Base-by-base conservation (phyloP, 352 stramenopile species). In the Globisporangium nodosum region DNA sequence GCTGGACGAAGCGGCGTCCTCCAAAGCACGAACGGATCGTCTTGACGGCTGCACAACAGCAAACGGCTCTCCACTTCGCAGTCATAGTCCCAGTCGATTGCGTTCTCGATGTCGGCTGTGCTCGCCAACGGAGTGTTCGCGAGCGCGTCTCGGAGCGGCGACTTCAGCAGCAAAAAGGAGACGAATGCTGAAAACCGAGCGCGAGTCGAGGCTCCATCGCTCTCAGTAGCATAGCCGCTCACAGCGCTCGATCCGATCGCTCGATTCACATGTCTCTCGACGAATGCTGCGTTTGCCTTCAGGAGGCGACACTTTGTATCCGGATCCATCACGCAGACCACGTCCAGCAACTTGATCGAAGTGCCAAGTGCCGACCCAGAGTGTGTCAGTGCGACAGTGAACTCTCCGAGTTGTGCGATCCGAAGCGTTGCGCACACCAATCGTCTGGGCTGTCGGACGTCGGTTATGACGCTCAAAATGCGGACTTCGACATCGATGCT, bases 21-120 rank as follows among this genome's bases (percentile, higher is more conserved):
- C 60, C 60, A 65, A 11, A 65, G 39, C 15, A 57, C 60, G 27
- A 65, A 61, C 27, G 47, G 60, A 13, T 61, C 54, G 0, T 2
- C 5, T 3, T 4, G 20, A 5, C 18, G 18, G 3, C 27, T 30
- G 12, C 48, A 57, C 4, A 65, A 31, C 4, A 39, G 1, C 18
- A 42, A 3, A 9, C 39, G 37, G 11, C 20, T 61, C 39, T n/a
- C 47, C 5, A n/a, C 8, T 21, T 65, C 53, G 20, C 53, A 43
- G 49, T 61, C 60, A 7, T 57, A 2, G 16, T 61, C 60, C 47
- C 51, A 65, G 13, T 20, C 33, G 12, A 7, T 1, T 15, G 53
- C 39, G 21, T 7, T 24, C 37, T 65, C 60, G 45, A 57, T 7
- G 31, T 65, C 52, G 3, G 52, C 31, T n/a, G 46, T 65, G 2